These are phyloP conservation scores for Domatiomyces catenatus DNA, from an alignment of 2,329 filamentous ascomycete species.

Conservation along the genomic window DNA sequence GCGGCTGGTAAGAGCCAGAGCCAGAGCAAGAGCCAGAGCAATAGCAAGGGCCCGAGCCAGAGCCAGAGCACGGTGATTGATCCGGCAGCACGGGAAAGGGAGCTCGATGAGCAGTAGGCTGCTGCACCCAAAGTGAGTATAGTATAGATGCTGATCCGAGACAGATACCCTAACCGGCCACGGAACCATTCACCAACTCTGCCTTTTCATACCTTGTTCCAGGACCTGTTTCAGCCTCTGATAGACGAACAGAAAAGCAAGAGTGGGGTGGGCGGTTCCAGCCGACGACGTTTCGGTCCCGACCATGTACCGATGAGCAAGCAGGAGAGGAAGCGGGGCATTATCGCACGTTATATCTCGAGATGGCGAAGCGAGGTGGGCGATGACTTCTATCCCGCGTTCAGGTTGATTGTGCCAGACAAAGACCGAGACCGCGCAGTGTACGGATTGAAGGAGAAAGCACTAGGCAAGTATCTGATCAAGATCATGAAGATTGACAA, in stretches of 20 bases:
- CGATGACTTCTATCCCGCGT: conserved; percentile 79
- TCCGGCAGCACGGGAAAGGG: conserved; percentile 21
- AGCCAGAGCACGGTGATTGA: background rate
- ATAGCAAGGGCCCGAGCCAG: background rate
- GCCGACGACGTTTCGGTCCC: conserved; percentile 44
- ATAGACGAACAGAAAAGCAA: conserved; percentile 70
- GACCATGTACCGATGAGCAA: conserved; percentile 42
- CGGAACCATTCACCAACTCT: conserved; percentile 65
- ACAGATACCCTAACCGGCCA: conserved; percentile 62
- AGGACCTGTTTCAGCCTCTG: conserved; percentile 65
- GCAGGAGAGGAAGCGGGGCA: conserved; percentile 61
- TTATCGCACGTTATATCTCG: conserved; percentile 74
- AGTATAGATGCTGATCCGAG: conserved; percentile 23
- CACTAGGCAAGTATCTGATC: conserved; percentile 78
- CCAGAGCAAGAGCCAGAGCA: conserved; percentile 2
- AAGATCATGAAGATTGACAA: conserved; percentile 85
- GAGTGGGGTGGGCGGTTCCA: conserved; percentile 41
- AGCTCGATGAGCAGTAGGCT: conserved; percentile 33
- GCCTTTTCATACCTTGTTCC: conserved; percentile 65
- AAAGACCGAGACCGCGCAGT: conserved; percentile 85
- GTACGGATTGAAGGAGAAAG: conserved; percentile 87
- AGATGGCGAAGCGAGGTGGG: conserved; percentile 81
- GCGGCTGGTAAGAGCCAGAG: conserved; percentile 9
- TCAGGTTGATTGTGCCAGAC: conserved; percentile 80
- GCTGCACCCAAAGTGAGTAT: background rate